phyloP scores from a whole-genome alignment of 1,284 basidiomycete species.

The Takashimella koratensis region DNA sequence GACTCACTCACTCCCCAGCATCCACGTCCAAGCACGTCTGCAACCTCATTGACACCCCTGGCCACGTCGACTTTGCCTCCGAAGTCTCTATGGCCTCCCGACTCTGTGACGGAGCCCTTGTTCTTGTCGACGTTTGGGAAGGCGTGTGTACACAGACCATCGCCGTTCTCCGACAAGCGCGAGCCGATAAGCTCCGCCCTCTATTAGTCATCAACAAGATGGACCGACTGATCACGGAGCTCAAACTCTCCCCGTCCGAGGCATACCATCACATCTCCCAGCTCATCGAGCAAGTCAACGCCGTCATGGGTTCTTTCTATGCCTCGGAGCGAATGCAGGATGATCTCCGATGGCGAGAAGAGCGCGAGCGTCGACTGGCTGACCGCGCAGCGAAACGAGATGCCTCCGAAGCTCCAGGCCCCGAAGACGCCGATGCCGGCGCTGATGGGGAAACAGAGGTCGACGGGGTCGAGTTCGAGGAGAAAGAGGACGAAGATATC shows the following conservation, averaged over 20 bases:
- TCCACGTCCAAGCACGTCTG: constrained; percentile 42
- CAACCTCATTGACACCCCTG: constrained; percentile 98
- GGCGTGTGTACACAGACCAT: constrained; percentile 99
- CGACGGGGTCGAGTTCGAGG: constrained; percentile 63
- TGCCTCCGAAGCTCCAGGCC: constrained; percentile 30
- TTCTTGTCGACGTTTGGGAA: constrained; percentile 97
- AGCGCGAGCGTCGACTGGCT: constrained; percentile 74
- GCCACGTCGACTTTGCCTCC: constrained; percentile 96
- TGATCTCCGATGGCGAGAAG: constrained; percentile 89
- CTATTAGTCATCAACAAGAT: constrained; percentile 97
- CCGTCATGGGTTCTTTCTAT: constrained; percentile 95
- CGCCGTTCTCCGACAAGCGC: constrained; percentile 90
- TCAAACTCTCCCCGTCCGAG: constrained; percentile 85
- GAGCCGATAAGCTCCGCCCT: constrained; percentile 83
- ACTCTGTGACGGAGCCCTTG: constrained; percentile 90
- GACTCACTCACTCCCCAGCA: constrained; percentile 8
- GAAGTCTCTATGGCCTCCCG: constrained; percentile 94
- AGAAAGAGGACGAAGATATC: constrained; percentile 95
- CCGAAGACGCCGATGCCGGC: constrained; percentile 48
- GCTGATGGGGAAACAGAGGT: constrained; percentile 35
- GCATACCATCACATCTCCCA: constrained; percentile 91
- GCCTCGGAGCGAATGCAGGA: constrained; percentile 97
- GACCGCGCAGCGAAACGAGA: constrained; percentile 61
- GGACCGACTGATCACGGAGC: constrained; percentile 90
- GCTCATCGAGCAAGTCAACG: constrained; percentile 96